Evolutionary conservation across 768 basidiomycete genomes (phyloP).

Genomic region (Rhodotorula kratochvilovae): DNA sequence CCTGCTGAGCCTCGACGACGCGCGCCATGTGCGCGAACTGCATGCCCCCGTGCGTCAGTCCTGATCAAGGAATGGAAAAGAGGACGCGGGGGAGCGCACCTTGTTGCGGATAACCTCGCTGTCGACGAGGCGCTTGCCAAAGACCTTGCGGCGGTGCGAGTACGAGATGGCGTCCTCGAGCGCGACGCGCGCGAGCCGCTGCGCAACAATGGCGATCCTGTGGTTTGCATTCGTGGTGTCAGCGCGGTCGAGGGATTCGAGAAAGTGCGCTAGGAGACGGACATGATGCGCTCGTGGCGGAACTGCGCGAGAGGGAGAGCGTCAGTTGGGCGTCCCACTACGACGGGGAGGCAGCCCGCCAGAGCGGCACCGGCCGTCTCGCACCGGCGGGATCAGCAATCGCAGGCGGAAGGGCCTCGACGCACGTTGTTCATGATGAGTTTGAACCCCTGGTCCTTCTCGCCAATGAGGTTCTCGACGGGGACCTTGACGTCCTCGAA

Average conservation of each 20-base stretch:
- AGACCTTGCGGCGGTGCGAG: slow-evolving; percentile 32
- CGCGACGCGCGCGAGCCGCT: slow-evolving; percentile 37
- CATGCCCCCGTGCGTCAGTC: neutral
- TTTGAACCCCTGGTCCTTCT: slow-evolving; percentile 42
- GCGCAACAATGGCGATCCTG: slow-evolving; percentile 20
- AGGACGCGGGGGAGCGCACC: neutral
- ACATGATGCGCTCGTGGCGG: slow-evolving; percentile 30
- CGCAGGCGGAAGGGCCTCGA: slow-evolving; percentile 17
- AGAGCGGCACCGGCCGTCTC: no score
- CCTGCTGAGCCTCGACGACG: slow-evolving; percentile 39
- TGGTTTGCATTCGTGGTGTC: neutral
- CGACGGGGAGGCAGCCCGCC: no score
- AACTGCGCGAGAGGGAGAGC: neutral
- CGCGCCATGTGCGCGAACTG: slow-evolving; percentile 41
- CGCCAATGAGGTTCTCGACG: slow-evolving; percentile 44
- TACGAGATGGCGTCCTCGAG: slow-evolving; percentile 40
- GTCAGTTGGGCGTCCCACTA: neutral
- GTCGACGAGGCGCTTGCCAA: slow-evolving; percentile 38
- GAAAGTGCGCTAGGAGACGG: no score
- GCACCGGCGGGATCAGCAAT: no score
- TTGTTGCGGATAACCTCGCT: slow-evolving; percentile 43
- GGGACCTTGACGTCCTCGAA: slow-evolving; percentile 46
- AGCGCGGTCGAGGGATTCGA: neutral
- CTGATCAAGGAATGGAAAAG: neutral
- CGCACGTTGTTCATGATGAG: slow-evolving; percentile 44